Conservation (phyloP, 2,329 filamentous ascomycete species). For the Talaromyces rugulosus region DNA sequence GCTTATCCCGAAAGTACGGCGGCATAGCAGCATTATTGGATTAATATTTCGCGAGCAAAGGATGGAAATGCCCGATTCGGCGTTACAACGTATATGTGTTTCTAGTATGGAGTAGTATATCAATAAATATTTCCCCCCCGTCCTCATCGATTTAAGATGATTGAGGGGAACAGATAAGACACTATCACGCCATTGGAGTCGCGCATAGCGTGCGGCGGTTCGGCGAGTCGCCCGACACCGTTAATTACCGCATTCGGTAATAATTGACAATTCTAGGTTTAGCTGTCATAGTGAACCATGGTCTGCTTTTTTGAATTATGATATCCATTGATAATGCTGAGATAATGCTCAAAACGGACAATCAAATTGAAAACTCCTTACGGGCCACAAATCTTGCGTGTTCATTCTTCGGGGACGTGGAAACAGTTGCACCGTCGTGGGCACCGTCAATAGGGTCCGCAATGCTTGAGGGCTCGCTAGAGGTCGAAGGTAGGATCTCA, state of each 20-base stretch:
- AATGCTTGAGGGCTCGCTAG: not conserved
- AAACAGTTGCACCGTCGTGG: not conserved
- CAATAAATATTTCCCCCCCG: too few species aligned
- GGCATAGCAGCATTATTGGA: not conserved
- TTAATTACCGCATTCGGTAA: not conserved
- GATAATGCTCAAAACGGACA: not conserved
- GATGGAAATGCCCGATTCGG: not conserved
- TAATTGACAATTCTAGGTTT: not conserved
- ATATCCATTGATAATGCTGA: not conserved
- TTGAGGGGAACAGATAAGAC: not conserved
- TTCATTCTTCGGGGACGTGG: not conserved
- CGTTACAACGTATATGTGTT: not conserved
- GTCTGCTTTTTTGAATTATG: too few species aligned
- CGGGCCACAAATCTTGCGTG: slow-evolving; percentile 7
- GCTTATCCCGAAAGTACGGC: not conserved
- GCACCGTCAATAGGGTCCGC: slow-evolving; percentile 9
- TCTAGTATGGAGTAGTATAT: too few species aligned
- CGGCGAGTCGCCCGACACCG: not conserved
- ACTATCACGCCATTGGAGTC: not conserved
- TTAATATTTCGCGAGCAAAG: not conserved
- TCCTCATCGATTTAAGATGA: too few species aligned
- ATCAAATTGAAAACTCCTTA: not conserved
- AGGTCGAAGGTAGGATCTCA: slow-evolving; percentile 8
- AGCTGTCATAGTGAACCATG: too few species aligned
- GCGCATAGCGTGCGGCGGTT: not conserved